Evolutionary conservation across 2,329 filamentous ascomycete species (phyloP).

Genomic region (Ciborinia camelliae): DNA sequence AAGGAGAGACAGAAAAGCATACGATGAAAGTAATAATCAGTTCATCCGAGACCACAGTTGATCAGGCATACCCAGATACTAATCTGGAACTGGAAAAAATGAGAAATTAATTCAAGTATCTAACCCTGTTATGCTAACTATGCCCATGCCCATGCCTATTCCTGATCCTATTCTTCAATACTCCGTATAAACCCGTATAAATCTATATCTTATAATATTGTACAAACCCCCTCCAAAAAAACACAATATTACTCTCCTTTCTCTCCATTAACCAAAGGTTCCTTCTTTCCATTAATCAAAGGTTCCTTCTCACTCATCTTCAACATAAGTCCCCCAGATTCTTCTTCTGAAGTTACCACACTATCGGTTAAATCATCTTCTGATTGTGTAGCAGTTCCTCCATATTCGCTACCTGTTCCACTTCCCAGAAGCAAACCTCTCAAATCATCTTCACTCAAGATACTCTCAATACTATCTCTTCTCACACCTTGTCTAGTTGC

Average conservation of each 20-base stretch:
- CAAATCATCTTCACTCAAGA: constrained; percentile 59
- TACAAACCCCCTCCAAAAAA: not conserved
- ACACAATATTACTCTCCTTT: not conserved
- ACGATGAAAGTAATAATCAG: not conserved
- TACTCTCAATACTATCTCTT: constrained; percentile 55
- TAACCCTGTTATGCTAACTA: not conserved
- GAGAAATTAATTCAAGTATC: not conserved
- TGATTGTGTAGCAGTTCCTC: constrained; percentile 38
- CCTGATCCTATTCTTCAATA: not conserved
- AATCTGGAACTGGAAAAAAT: not conserved
- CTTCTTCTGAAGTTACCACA: constrained; percentile 26
- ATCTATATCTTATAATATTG: not conserved
- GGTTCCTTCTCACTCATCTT: constrained; percentile 3
- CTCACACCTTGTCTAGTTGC: constrained; percentile 50
- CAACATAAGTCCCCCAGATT: constrained; percentile 22
- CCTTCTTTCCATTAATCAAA: not conserved
- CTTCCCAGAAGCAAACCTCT: constrained; percentile 44
- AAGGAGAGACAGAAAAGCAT: not conserved
- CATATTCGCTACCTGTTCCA: constrained; percentile 30
- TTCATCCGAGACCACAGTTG: not conserved
- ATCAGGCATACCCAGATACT: not conserved
- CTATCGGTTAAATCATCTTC: constrained; percentile 35
- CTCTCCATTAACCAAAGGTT: not conserved
- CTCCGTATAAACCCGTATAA: not conserved
- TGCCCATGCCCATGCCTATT: not conserved